Evolutionary conservation across 2,329 filamentous ascomycete genomes (phyloP).

Genomic region (Neofusicoccum umdonicola): DNA sequence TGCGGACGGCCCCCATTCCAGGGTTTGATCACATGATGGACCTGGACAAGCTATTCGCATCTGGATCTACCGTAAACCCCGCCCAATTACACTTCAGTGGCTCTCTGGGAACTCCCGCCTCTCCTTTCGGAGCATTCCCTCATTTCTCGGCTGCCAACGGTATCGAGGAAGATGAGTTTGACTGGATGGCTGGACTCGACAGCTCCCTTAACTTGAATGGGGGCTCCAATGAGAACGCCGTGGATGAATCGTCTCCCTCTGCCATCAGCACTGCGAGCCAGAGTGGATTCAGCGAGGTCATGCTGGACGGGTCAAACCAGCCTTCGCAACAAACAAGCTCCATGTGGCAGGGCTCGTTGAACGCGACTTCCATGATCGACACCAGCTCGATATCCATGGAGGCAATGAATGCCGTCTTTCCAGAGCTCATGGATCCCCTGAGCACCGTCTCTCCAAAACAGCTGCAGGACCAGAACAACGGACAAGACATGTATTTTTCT

Average conservation of each 20-base stretch:
- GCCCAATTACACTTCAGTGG: slow-evolving; percentile 79
- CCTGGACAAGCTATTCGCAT: slow-evolving; percentile 68
- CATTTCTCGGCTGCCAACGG: slow-evolving; percentile 61
- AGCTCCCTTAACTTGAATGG: slow-evolving; percentile 59
- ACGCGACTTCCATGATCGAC: slow-evolving; percentile 66
- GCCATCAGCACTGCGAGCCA: slow-evolving; percentile 94
- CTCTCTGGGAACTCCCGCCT: slow-evolving; percentile 61
- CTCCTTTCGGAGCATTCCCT: slow-evolving; percentile 42
- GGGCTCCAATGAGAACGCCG: slow-evolving; percentile 70
- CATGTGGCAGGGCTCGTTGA: slow-evolving; percentile 49
- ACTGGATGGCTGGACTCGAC: slow-evolving; percentile 83
- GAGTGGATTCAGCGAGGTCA: slow-evolving; percentile 84
- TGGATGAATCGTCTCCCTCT: slow-evolving; percentile 92
- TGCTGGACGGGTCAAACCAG: slow-evolving; percentile 69
- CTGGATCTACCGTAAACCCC: slow-evolving; percentile 62
- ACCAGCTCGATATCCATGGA: slow-evolving; percentile 71
- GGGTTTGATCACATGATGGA: slow-evolving; percentile 68
- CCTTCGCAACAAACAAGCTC: slow-evolving; percentile 30
- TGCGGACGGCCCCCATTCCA: slow-evolving; percentile 71
- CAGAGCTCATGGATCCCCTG: slow-evolving; percentile 63
- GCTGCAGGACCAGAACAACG: slow-evolving; percentile 65
- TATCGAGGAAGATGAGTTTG: slow-evolving; percentile 72
- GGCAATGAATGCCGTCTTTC: slow-evolving; percentile 69
- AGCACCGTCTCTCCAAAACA: slow-evolving; percentile 74
- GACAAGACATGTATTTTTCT: slow-evolving; percentile 71